Evolutionary conservation across 805 yeast genomes (phyloP).

Genomic region (Candida oleophila): DNA sequence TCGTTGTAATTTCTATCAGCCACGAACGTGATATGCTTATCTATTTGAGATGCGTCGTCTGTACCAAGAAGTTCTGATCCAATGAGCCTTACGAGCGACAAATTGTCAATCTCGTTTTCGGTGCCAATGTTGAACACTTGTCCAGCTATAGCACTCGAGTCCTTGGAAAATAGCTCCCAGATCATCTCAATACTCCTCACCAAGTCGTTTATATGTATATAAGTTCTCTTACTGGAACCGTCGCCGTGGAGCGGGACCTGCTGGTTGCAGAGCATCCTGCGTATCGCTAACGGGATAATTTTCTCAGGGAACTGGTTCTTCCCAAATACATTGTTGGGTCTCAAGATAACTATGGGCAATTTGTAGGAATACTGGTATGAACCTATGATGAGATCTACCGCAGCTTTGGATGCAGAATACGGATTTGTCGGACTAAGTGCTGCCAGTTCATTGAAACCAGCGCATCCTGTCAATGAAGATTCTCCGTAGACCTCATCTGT

Average conservation of each 20-base stretch:
- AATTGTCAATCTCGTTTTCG: constrained; percentile 25
- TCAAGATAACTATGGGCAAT: constrained; percentile 39
- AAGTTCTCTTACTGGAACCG: constrained; percentile 44
- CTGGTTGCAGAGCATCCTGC: constrained; percentile 17
- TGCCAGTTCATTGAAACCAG: constrained; percentile 9
- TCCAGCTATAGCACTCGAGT: constrained; percentile 5
- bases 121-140: constrained; percentile 24
- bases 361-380: constrained; percentile 45
- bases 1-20: constrained; percentile 36
- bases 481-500: constrained; percentile 65
- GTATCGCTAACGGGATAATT: constrained; percentile 36
- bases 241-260: constrained; percentile 46
- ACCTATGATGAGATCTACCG: constrained; percentile 47
- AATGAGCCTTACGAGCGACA: constrained; percentile 9
- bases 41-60: not conserved
- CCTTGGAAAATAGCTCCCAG: constrained; percentile 11
- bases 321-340: constrained; percentile 56
- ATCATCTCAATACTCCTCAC: constrained; percentile 35
- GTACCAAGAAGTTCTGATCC: constrained; percentile 9
- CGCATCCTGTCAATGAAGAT: constrained; percentile 4
- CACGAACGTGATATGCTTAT: constrained; percentile 19
- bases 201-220: constrained; percentile 45
- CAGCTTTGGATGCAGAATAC: constrained; percentile 56
- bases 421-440: constrained; percentile 53
- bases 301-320: constrained; percentile 56